Conservation (phyloP, 1,284 basidiomycete genomes). For the Leccinum griseonigrum region DNA sequence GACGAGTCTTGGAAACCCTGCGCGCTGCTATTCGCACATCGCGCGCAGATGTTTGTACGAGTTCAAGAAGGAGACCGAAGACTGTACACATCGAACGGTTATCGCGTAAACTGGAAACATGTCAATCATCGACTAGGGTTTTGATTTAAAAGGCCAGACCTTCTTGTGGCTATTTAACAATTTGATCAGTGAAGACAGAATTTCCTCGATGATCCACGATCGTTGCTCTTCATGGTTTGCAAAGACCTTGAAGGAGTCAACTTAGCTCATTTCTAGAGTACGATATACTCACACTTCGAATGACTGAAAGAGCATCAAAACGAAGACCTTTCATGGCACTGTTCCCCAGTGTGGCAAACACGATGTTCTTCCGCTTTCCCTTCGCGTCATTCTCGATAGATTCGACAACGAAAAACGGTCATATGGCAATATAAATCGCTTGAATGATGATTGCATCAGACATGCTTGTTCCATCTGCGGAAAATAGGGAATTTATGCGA, state of each 20-base stretch:
- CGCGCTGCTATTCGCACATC: slow-evolving; percentile 67
- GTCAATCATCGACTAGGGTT: neutral
- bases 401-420: slow-evolving; percentile 88
- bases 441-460: slow-evolving; percentile 88
- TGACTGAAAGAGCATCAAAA: slow-evolving; percentile 77
- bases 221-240: slow-evolving; percentile 87
- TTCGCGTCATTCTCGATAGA: slow-evolving; percentile 47
- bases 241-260: slow-evolving; percentile 62
- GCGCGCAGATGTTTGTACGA: slow-evolving; percentile 92
- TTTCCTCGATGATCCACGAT: slow-evolving; percentile 96
- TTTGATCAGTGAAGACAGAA: slow-evolving; percentile 85
- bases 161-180: slow-evolving; percentile 87
- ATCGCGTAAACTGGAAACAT: slow-evolving; percentile 59
- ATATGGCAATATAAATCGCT: slow-evolving; percentile 88
- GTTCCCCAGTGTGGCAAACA: slow-evolving; percentile 61
- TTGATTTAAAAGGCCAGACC: slow-evolving; percentile 45
- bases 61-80: slow-evolving; percentile 87
- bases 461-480: slow-evolving; percentile 70
- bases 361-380: slow-evolving; percentile 55
- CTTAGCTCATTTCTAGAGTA: neutral
- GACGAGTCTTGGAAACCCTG: slow-evolving; percentile 58
- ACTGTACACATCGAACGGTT: slow-evolving; percentile 88
- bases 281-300: slow-evolving; percentile 69
- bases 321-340: slow-evolving; percentile 81
- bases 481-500: slow-evolving; percentile 65